A percentile compares a stretch with the other conserved stretches of the same genome.
Evolutionary conservation across 164 flowering plant genomes (phyloP).

Genomic region (Chloranthus sessilifolius): DNA sequence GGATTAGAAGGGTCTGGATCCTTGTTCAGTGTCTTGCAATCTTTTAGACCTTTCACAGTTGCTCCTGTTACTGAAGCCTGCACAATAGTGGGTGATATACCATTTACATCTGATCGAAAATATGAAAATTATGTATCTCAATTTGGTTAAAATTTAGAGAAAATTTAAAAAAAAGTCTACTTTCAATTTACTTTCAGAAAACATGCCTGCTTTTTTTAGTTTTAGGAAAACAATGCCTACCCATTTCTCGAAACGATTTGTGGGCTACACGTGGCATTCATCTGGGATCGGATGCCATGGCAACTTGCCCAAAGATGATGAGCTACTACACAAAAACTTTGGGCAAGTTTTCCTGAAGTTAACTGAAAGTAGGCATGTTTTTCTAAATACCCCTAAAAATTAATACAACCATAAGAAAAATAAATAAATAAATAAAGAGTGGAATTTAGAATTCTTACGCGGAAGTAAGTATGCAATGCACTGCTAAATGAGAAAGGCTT

Average conservation of each 20-base stretch:
- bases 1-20: conserved; percentile 90
- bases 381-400: no score
- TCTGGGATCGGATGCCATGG: no score
- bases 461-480: conserved; percentile 89
- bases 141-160: no score
- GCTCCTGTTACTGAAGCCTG: conserved; percentile 76
- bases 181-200: no score
- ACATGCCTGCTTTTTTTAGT: no score
- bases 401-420: conserved; percentile 1
- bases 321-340: neutral
- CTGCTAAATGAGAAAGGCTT: conserved; percentile 73
- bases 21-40: conserved; percentile 89
- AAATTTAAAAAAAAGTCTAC: no score
- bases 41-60: conserved; percentile 79
- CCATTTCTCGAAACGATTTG: no score
- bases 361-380: no score
- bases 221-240: no score
- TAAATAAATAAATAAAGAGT: neutral
- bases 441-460: conserved; percentile 41
- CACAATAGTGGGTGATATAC: conserved; percentile 7
- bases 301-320: neutral
- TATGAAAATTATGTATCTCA: neutral
- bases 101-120: neutral
- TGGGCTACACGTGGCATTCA: no score
- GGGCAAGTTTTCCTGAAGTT: no score